Base-by-base conservation (phyloP, 257 asterid species). In the Prunella vulgaris region DNA sequence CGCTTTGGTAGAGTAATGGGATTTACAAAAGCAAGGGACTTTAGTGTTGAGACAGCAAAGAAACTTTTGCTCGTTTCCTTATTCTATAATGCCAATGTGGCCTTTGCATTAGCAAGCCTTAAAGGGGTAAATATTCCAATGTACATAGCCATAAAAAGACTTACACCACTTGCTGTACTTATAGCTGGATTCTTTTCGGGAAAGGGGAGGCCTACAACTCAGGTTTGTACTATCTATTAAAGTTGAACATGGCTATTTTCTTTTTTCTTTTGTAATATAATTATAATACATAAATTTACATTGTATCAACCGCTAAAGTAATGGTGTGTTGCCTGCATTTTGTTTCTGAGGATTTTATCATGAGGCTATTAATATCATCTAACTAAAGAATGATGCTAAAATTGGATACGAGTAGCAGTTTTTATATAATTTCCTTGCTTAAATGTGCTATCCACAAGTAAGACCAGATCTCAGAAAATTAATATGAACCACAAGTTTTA, bases 51-150 rank as follows among this genome's bases (percentile, higher is more conserved):
- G 70, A 86, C 95, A 2, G 95, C 97, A 0, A 94, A 87, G 74
- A 94, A 82, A 37, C 97, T 94, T 70, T 42, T 91, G 37, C 82
- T 84, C 33, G 97, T 94, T 74, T 94, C 99, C 7, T 87, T 94
- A 76, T 94, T 94, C 76, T 94, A 94, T 84, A 94, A 91, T 76
- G 97, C 97, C 9, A 91, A 94, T 83, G 99, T 91, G 65, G 99
- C 97, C 5, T 94, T 91, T 78, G 99, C 99, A 33, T 84, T 94
- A 79, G 96, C 97, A 7, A 94, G 99, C 74, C 78, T 94, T 85
- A 94, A 86, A 87, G 99, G 99, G 71, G 97, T 94, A 71, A 94
- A 94, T 76, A 94, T 94, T 74, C 99, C 99, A 5, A 94, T 91
- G 97, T 94, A 94, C 83, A 94, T 94, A 76, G 96, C 99, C 81